phyloP scores from a whole-genome alignment of 2,329 filamentous ascomycete genomes.

The Calonectria henricotiae region DNA sequence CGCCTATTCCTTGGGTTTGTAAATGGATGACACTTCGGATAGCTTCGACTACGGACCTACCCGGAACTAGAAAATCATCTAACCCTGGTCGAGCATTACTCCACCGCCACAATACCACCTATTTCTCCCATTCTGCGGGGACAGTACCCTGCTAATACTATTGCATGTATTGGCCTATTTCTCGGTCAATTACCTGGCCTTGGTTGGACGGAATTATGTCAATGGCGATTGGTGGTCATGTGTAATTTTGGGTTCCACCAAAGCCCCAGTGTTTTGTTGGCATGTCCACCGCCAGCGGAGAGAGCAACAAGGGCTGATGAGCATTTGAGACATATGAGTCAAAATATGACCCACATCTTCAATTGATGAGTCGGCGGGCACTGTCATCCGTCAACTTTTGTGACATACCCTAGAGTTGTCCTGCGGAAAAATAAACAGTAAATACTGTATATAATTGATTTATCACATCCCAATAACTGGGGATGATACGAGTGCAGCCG shows the following conservation, averaged over 20 bases:
- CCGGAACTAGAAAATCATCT: slow-evolving; percentile 7
- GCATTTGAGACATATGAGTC: slow-evolving; percentile 15
- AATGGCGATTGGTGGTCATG: slow-evolving; percentile 4
- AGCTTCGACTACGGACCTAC: slow-evolving; percentile 1
- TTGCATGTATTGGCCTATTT: slow-evolving; percentile 14
- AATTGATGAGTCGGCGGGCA: neutral
- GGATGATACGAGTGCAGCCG: neutral
- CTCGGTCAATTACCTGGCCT: slow-evolving; percentile 16
- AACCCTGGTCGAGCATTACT: slow-evolving; percentile 4
- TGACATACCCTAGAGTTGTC: slow-evolving; percentile 11
- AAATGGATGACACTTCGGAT: slow-evolving; percentile 2
- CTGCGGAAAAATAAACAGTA: neutral
- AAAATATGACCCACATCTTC: slow-evolving; percentile 5
- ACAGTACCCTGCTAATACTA: slow-evolving; percentile 3
- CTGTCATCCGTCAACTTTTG: neutral
- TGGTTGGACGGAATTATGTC: slow-evolving; percentile 21
- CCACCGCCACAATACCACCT: neutral
- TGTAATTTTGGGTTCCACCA: neutral
- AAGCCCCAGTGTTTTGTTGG: neutral
- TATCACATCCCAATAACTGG: slow-evolving; percentile 3
- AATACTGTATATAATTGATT: slow-evolving; percentile 4
- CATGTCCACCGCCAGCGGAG: neutral
- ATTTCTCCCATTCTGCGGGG: slow-evolving; percentile 9
- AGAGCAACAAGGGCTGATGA: neutral
- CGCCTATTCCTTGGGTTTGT: neutral